A percentile compares a stretch with the other conserved stretches of the same genome.
phyloP scores from a whole-genome alignment of 2,329 filamentous ascomycete genomes.

The Colletotrichum sp. region DNA sequence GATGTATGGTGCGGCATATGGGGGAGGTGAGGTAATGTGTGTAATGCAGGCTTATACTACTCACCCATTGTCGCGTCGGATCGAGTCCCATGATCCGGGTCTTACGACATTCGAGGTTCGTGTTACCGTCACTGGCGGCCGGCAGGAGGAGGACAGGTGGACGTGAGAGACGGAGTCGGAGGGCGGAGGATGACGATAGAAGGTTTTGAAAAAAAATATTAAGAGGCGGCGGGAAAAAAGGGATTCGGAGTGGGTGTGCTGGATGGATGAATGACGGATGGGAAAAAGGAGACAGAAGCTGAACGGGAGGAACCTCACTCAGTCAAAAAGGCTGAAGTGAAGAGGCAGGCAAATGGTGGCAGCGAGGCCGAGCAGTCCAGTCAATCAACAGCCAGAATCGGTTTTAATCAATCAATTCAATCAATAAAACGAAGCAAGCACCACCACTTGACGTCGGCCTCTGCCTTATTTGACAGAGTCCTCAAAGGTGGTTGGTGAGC shows the following conservation, averaged over 20 bases:
- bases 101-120: slow-evolving; percentile 24
- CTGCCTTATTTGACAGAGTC: background rate
- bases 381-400: background rate
- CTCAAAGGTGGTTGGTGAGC: background rate
- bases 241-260: background rate
- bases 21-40: background rate
- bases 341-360: background rate
- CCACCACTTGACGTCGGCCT: background rate
- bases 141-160: background rate
- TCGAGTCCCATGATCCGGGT: slow-evolving; percentile 36
- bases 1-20: background rate
- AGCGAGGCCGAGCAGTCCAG: background rate
- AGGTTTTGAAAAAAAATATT: background rate
- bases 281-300: background rate
- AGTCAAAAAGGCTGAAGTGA: background rate
- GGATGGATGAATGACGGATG: background rate
- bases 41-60: slow-evolving; percentile 21
- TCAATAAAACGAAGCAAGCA: slow-evolving; percentile 16
- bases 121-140: slow-evolving; percentile 5
- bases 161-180: background rate
- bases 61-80: slow-evolving; percentile 39
- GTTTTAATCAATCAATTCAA: background rate
- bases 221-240: background rate
- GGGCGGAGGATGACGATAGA: background rate
- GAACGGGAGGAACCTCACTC: background rate